Evolutionary conservation across 768 basidiomycete species (phyloP).

Genomic region (Lactifluus hygrophoroides): DNA sequence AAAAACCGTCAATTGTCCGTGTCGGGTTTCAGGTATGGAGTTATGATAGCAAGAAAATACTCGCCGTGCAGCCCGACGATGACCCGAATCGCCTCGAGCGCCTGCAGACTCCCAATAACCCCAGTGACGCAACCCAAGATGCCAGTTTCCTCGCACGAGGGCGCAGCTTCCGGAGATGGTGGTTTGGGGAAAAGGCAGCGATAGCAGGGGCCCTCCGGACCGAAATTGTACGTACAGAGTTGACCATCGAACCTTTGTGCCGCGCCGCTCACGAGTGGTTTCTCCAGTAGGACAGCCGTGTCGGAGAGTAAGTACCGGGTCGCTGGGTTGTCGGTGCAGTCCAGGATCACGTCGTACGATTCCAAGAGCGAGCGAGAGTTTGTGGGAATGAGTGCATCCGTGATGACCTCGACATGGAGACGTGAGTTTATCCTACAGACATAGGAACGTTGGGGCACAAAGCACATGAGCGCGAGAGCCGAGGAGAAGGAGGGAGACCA

Average conservation of each 20-base stretch:
- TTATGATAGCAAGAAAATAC: conserved; percentile 6
- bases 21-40: not conserved
- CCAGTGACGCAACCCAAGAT: conserved; percentile 87
- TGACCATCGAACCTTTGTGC: conserved; percentile 84
- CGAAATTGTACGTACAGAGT: conserved; percentile 66
- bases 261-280: conserved; percentile 86
- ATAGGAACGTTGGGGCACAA: not conserved
- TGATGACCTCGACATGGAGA: conserved; percentile 48
- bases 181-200: conserved; percentile 87
- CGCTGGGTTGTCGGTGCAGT: conserved; percentile 91
- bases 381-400: conserved; percentile 42
- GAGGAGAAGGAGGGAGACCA: conserved; percentile 6
- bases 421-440: conserved; percentile 64
- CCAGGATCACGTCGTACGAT: conserved; percentile 70
- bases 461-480: not conserved
- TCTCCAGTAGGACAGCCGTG: conserved; percentile 61
- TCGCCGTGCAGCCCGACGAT: conserved; percentile 59
- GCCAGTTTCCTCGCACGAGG: conserved; percentile 83
- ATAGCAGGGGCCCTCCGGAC: conserved; percentile 75
- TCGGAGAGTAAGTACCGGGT: conserved; percentile 93
- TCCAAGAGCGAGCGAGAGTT: conserved; percentile 59
- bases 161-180: conserved; percentile 50
- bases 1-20: not conserved
- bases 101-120: conserved; percentile 83
- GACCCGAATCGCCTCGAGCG: conserved; percentile 79